Evolutionary conservation across 768 basidiomycete genomes (phyloP).

Genomic region (Rhodotorula graminis): DNA sequence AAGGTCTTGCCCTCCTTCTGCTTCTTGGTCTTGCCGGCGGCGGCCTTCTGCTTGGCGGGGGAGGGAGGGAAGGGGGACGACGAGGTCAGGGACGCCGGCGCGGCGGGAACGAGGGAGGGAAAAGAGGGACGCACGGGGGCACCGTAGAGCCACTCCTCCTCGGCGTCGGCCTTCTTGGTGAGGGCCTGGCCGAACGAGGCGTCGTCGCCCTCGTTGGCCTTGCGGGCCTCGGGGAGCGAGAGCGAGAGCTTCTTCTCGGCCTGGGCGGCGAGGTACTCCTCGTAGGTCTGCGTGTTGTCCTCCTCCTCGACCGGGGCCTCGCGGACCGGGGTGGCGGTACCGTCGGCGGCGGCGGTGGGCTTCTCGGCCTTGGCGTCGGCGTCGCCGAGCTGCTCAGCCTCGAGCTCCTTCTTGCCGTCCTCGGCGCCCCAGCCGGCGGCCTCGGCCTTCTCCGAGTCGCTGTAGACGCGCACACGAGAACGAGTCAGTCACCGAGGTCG

Average conservation of each 20-base stretch:
- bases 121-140: conserved; percentile 65
- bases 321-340: conserved; percentile 43
- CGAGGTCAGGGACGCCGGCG: not conserved
- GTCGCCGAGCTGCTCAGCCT: conserved; percentile 69
- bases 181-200: conserved; percentile 49
- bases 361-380: conserved; percentile 43
- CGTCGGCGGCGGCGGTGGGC: conserved; percentile 32
- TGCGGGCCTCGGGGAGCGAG: conserved; percentile 67
- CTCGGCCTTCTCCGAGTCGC: conserved; percentile 91
- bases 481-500: not conserved
- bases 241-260: conserved; percentile 59
- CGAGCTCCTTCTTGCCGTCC: conserved; percentile 75
- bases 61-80: too few species aligned
- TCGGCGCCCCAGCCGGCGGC: conserved; percentile 94
- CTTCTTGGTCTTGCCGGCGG: conserved; percentile 61
- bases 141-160: conserved; percentile 69
- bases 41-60: conserved; percentile 55
- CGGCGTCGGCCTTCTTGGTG: conserved; percentile 67
- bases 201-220: conserved; percentile 75
- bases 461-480: conserved; percentile 44
- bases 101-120: not conserved
- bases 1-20: conserved; percentile 81
- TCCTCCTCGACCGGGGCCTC: conserved; percentile 61
- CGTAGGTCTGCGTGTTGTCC: conserved; percentile 88
- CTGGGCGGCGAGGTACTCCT: conserved; percentile 78